Conservation (phyloP, 2,329 filamentous ascomycete genomes). For the Scopulariopsis brevicaulis region DNA sequence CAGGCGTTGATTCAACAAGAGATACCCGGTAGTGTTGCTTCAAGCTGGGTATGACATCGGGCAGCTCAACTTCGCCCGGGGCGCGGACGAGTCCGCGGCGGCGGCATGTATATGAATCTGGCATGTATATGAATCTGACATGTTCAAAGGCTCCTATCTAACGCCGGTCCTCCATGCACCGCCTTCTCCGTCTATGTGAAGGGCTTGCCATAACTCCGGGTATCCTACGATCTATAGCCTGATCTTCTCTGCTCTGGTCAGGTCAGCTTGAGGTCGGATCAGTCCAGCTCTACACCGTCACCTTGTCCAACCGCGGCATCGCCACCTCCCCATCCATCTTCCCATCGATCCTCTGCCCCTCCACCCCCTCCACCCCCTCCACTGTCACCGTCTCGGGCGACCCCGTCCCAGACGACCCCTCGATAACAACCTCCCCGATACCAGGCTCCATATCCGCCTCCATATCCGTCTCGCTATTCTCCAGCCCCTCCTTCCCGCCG, state of each 20-base stretch:
- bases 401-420: not conserved
- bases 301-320: not conserved
- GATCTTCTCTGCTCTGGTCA: no score
- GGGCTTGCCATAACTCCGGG: not conserved
- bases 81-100: not conserved
- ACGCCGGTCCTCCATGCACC: no score
- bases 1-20: not conserved
- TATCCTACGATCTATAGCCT: no score
- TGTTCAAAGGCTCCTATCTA: no score
- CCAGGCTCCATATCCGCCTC: not conserved
- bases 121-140: no score
- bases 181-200: not conserved
- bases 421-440: not conserved
- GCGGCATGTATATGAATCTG: not conserved
- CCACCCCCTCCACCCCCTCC: no score
- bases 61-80: constrained; percentile 5
- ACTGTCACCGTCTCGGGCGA: not conserved
- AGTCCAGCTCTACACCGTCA: not conserved
- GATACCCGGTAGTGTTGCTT: not conserved
- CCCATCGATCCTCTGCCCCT: not conserved
- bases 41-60: constrained; percentile 3
- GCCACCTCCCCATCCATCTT: not conserved
- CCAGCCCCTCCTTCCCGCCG: not conserved
- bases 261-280: no score
- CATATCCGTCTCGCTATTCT: not conserved